Percentiles rank a stretch among this genome's conserved stretches.
Evolutionary conservation across 177 flowering plant species (phyloP).

Genomic region (Vitis hybrid): DNA sequence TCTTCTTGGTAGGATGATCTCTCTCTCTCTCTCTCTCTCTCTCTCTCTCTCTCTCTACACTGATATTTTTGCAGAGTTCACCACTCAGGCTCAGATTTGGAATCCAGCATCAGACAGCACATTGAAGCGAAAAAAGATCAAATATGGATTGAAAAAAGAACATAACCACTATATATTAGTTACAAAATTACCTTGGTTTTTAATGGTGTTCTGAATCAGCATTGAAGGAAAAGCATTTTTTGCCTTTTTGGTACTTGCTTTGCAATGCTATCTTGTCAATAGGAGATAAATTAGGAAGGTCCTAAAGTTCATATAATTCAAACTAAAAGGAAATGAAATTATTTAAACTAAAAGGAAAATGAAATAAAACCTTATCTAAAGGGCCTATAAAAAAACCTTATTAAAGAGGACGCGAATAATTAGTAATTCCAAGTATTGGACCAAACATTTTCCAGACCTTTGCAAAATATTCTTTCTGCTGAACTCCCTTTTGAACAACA

Average conservation of each 20-base stretch:
- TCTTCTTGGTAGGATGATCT: slow-evolving; percentile 52
- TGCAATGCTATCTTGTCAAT: background rate
- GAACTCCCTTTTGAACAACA: background rate
- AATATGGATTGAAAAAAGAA: background rate
- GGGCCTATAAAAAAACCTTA: background rate
- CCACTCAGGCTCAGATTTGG: background rate
- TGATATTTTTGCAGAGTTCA: too few relatives aligned
- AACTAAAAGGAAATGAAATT: background rate
- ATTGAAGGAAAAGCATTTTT: background rate
- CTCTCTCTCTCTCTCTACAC: background rate
- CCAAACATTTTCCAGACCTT: background rate
- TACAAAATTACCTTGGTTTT: background rate
- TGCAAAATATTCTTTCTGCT: background rate
- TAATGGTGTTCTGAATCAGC: background rate
- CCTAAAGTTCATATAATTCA: background rate
- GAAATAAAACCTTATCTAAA: background rate
- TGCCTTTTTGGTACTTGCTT: background rate
- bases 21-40: slow-evolving; percentile 7
- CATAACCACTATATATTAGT: background rate
- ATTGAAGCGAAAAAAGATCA: background rate
- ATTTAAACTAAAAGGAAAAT: background rate
- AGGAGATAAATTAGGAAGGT: background rate
- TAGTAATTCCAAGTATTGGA: background rate
- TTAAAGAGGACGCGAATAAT: background rate
- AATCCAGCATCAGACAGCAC: background rate